Evolutionary conservation across 2,329 filamentous ascomycete species (phyloP), one percentile per base, ranked within the genome.

Genomic region (Verticillium alfalfae): DNA sequence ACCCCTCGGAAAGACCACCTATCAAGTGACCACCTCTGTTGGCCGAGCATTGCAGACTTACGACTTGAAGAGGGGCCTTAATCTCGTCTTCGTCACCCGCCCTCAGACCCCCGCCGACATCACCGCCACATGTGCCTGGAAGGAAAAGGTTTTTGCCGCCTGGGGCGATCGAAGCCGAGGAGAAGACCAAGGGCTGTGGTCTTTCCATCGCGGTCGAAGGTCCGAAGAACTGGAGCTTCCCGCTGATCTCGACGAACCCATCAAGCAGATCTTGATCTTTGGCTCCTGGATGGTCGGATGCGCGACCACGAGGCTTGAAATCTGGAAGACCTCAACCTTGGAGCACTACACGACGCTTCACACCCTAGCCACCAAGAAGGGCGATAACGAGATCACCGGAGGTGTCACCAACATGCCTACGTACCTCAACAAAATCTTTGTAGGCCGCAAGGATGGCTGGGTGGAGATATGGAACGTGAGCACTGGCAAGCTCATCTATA

Each of bases 401-500:
- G 87, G 89, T 58, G 84, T 97, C 67, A 90, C 88, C 72, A 96
- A 86, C 69, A 92, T 98, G 89, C 93, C 94, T 1, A 98, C 95
- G 0, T 96, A 93, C 74, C 77, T 99, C 64, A 99, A 99, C 81
- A 99, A 99, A 76, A 85, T 99, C 55, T 92, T 98, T 66, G 90
- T 92, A 2, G 96, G 92, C 10, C 88, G 92, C 69, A 85, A 85
- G 65, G 93, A 99, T 73, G 95, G 95, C 7, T 90, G 88, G 74
- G 88, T 97, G 9, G 95, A 99, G 71, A 96, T 99, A 58, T 99
- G 95, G 94, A 99, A 99, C 71, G 81, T 99, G 64, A 96, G 90
- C 72, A 97, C 92, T 3, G 93, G 86, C 57, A 97, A 96, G 74
- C 82, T 97, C 60, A 86, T 99, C 34, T 96, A 97, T 75, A 96